Evolutionary conservation across 2,329 filamentous ascomycete species (phyloP), one percentile per base, ranked within the genome.

Genomic region (Hypoxylon sp.): DNA sequence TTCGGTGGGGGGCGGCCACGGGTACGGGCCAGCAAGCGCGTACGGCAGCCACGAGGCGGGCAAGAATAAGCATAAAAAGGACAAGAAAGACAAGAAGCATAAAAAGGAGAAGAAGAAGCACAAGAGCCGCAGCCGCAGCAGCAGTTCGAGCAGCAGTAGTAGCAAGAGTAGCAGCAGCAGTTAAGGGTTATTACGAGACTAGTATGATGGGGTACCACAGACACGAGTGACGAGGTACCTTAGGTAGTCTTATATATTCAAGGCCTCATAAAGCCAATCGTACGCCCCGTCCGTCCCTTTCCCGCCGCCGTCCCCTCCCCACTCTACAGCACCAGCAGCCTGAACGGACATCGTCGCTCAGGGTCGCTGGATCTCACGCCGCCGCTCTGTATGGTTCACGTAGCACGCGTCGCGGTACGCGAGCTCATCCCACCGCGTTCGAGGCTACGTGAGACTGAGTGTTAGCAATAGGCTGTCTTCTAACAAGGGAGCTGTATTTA

Each of bases 61-160:
- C n/a, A 55, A 24, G 53, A 58, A 61, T 48, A 43, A 31, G 54
- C 20, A 50, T 13, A 67, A 69, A 57, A 67, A 67, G 38, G 46
- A 68, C 23, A 68, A 69, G 59, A 57, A 65, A 11, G 49, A 67
- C 20, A 68, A 70, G 63, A 69, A 68, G 51, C n/a, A n/a, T n/a
- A n/a, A n/a, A n/a, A 68, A 69, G 58, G 55, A 65, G 13, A 47
- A 67, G n/a, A 68, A 70, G 63, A 69, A 68, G 48, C 63, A 69
- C 41, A 69, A 69, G 58, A 57, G 63, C 8, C 65, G 59, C 26
- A 70, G 67, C 43, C 58, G 67, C 9, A 68, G 63, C 38, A 60
- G 60, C 15, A 69, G 68, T 51, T 64, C 62, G 8, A 62, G 66
- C 31, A 69, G 67, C 20, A 23, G 43, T 11, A 66, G 63, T 46